Evolutionary conservation across 768 basidiomycete species (phyloP), one percentile per base, ranked within the genome.

Genomic region (Mycena haematopus): DNA sequence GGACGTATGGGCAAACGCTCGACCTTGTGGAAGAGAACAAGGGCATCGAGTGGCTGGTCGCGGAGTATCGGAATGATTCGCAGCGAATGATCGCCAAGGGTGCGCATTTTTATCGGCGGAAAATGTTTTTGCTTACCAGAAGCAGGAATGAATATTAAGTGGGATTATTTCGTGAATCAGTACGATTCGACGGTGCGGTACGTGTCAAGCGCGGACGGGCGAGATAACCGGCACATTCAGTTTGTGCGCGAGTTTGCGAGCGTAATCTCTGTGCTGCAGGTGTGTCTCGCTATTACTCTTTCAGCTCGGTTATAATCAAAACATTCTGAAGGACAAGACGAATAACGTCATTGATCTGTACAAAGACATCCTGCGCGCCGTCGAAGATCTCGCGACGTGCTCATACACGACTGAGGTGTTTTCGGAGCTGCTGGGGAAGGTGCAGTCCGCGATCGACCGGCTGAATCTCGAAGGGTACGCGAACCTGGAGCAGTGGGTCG

Each of bases 131-230:
- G 47, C 42, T 60, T 35, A 46, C 52, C 52, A 17, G 49, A 53
- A 15, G 17, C 49, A 96, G 96, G 96, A 27, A 96, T 99, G 91
- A 86, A 85, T 70, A 92, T 96, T 59, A 89, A 92, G 25, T 99
- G 97, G 97, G 97, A 99, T 73, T 85, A 94, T 76, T 95, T 98
- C 70, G 91, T 98, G 69, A 96, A 92, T 71, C 92, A 95, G 56
- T 99, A 94, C 72, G 95, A 96, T 67, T 85, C 90, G 5, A 82
- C 87, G 14, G 62, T 31, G 17, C 83, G 93, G 61, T 93, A 89
- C 72, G 83, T 91, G 8, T 80, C 90, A 0, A 80, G 83, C 50
- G 80, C 87, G n/a, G 93, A 95, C 68, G 89, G 86, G 19, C 75
- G 82, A 31, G 95, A 97, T 71, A 95, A 89, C 71, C 82, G 93